Percentiles rank a stretch among this genome's conserved stretches.
These are phyloP conservation scores for Mucor velutinosus DNA, from an alignment of 371 early-diverging fungal species.

Conservation along the genomic window DNA sequence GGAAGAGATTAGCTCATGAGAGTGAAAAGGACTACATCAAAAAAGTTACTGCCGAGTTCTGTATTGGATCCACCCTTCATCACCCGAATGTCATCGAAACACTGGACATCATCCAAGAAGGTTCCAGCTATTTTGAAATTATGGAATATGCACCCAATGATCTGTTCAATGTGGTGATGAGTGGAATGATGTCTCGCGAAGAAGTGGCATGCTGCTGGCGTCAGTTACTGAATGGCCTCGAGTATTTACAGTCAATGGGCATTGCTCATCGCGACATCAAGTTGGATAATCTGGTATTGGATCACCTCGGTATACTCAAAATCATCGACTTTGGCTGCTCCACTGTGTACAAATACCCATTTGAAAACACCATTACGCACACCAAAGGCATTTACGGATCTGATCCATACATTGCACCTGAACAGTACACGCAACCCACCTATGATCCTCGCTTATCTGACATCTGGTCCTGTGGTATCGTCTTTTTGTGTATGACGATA, in stretches of 20 bases:
- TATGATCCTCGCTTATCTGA: slow-evolving; percentile 55
- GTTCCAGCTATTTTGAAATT: slow-evolving; percentile 60
- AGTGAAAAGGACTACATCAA: slow-evolving; percentile 75
- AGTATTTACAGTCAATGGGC: slow-evolving; percentile 69
- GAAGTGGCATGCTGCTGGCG: slow-evolving; percentile 68
- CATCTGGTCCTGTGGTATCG: slow-evolving; percentile 61
- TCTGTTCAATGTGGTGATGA: slow-evolving; percentile 67
- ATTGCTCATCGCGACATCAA: slow-evolving; percentile 86
- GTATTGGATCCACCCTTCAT: slow-evolving; percentile 75
- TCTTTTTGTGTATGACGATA: slow-evolving; percentile 68
- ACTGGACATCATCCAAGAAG: slow-evolving; percentile 71
- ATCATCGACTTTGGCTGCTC: slow-evolving; percentile 92
- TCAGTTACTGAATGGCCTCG: slow-evolving; percentile 74
- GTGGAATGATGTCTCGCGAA: slow-evolving; percentile 59
- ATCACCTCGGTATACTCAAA: slow-evolving; percentile 70
- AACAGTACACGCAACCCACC: slow-evolving; percentile 52
- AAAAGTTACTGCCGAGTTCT: slow-evolving; percentile 78
- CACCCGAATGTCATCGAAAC: slow-evolving; percentile 88
- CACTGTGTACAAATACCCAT: slow-evolving; percentile 72
- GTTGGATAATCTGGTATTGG: slow-evolving; percentile 77
- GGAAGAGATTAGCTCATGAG: slow-evolving; percentile 64
- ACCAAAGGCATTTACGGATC: slow-evolving; percentile 57
- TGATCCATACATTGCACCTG: slow-evolving; percentile 65
- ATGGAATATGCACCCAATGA: slow-evolving; percentile 81
- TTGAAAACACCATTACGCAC: slow-evolving; percentile 52